Conservation (phyloP, 2,329 filamentous ascomycete genomes). For the Pezicula radicicola region DNA sequence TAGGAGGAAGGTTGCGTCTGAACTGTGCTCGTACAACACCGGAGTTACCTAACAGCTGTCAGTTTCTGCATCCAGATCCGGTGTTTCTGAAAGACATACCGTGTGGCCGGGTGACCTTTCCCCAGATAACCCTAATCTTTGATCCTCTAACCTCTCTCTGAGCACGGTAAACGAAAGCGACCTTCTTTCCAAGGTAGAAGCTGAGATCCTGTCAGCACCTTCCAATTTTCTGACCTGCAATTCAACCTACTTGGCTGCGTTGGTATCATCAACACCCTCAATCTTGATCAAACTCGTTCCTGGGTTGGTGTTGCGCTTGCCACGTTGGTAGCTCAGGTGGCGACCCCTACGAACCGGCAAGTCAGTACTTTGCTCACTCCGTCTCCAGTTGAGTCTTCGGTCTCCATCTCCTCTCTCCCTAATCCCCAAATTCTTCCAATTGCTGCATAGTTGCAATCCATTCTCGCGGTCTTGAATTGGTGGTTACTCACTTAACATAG, state of each 20-base stretch:
- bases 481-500: constrained; percentile 80
- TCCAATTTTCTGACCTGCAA: not conserved
- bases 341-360: constrained; percentile 66
- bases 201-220: constrained; percentile 21
- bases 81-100: constrained; percentile 52
- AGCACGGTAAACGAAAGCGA: constrained; percentile 97
- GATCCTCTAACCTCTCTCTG: constrained; percentile 93
- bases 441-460: not conserved
- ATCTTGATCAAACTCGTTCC: constrained; percentile 96
- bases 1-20: constrained; percentile 90
- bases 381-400: not conserved
- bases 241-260: constrained; percentile 75
- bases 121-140: constrained; percentile 99
- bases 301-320: constrained; percentile 87
- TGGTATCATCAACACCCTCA: constrained; percentile 90
- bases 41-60: constrained; percentile 71
- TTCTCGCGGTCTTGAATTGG: constrained; percentile 11
- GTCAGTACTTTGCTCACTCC: constrained; percentile 16
- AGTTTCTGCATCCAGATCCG: constrained; percentile 2
- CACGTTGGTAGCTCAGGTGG: constrained; percentile 97
- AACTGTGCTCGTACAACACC: constrained; percentile 98
- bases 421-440: not conserved
- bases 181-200: constrained; percentile 99
- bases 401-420: constrained; percentile 4
- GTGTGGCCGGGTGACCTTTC: constrained; percentile 95